Evolutionary conservation across 2,329 filamentous ascomycete genomes (phyloP), one percentile per base, ranked within the genome.

Genomic region (Trichoderma brevicompactum): DNA sequence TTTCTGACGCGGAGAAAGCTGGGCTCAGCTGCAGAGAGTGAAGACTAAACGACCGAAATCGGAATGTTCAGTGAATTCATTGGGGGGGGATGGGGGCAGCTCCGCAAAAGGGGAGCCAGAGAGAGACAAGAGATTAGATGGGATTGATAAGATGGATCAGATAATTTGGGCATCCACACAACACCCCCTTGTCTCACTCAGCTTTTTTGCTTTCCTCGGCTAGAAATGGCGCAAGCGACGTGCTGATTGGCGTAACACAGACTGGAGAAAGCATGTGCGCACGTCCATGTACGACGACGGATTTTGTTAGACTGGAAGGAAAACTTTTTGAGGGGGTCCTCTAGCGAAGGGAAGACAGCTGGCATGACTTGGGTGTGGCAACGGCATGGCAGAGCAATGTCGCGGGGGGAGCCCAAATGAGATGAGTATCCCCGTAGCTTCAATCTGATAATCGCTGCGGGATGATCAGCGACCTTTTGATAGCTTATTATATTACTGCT

Each of bases 121-220:
- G 41, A 46, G 17, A 19, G 17, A 5, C 23, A 34, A 59, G n/a
- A 54, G 59, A 63, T 63, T 63, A 63, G 59, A 63, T 63, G 59
- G 58, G 59, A 63, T 63, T 63, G 59, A 63, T 63, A 63, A 63
- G 59, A 63, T 63, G 59, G 38, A 63, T 63, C 59, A 54, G 59
- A 63, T 63, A 63, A 63, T 53, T 62, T 53, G 17, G 36, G 28
- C 23, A 44, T 2, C 23, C n/a, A 36, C 17, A 13, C 23, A 28
- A 19, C 32, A 34, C 44, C 59, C 44, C 59, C 49, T 19, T 19
- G 17, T 28, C 13, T 60, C 28, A 50, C 28, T 12, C 48, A 50
- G 12, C 46, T 32, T 49, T 4, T 32, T 50, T 32, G 28, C 28
- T 34, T 6, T 34, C 13, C 48, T 23, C 15, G 43, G 55, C 36